These are phyloP conservation scores for Xylariaceae sp. DNA, from an alignment of 2,329 filamentous ascomycete genomes.

Conservation along the genomic window DNA sequence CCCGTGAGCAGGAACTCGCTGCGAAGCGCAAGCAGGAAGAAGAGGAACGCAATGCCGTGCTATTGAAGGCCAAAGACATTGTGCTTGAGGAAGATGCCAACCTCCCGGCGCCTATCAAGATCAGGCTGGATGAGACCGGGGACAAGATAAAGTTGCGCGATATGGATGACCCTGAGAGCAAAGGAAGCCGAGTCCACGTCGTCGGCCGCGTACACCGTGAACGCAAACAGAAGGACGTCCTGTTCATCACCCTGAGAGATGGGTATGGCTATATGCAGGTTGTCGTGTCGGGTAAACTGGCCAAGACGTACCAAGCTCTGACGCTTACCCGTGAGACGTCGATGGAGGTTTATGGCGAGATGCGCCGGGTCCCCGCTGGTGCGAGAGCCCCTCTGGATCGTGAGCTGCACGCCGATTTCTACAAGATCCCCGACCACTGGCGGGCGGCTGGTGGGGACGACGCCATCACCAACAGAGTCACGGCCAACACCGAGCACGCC, in stretches of 20 bases:
- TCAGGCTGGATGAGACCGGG: conserved; percentile 14
- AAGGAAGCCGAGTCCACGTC: conserved; percentile 15
- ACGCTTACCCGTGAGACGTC: conserved; percentile 84
- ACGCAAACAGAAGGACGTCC: conserved; percentile 14
- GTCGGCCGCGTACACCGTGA: conserved; percentile 15
- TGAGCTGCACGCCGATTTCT: conserved; percentile 88
- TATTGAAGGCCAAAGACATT: conserved; percentile 17
- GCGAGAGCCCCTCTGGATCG: conserved; percentile 76
- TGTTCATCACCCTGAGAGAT: conserved; percentile 16
- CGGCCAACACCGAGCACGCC: conserved; percentile 40
- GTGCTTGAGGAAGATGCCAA: conserved; percentile 12
- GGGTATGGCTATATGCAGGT: conserved; percentile 69
- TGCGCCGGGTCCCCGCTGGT: conserved; percentile 72
- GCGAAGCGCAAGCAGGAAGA: conserved; percentile 13
- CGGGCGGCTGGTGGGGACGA: conserved; percentile 73
- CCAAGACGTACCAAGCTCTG: conserved; percentile 86
- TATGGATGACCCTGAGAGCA: conserved; percentile 1
- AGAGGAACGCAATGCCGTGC: conserved; percentile 13
- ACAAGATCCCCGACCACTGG: conserved; percentile 66
- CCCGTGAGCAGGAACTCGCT: conserved; percentile 16
- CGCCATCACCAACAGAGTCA: conserved; percentile 76
- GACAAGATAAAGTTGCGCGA: conserved; percentile 13
- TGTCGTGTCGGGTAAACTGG: conserved; percentile 56
- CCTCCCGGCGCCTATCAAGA: conserved; percentile 11
- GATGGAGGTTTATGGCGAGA: conserved; percentile 75